Conservation (phyloP, 192 early-diverging fungal species). For the Mortierella hygrophila region DNA sequence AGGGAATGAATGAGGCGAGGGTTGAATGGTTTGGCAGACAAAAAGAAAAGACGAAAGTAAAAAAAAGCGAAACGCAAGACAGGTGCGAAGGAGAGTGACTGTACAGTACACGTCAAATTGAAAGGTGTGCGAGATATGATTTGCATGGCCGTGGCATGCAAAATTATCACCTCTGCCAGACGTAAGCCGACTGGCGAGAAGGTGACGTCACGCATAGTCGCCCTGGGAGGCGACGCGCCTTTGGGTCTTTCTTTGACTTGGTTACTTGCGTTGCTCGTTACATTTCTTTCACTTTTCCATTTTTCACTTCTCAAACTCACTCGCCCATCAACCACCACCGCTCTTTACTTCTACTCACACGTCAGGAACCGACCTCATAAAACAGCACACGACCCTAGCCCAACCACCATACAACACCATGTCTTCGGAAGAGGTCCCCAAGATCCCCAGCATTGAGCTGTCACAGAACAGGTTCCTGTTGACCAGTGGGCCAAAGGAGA, state of each 20-base stretch:
- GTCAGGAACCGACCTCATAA: neutral
- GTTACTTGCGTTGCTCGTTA: neutral
- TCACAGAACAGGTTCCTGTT: conserved; percentile 87
- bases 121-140: neutral
- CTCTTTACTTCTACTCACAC: neutral
- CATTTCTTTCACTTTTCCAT: conserved; percentile 8
- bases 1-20: neutral
- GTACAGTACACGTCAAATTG: conserved; percentile 2
- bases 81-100: neutral
- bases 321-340: neutral
- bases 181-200: neutral
- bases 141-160: conserved; percentile 3
- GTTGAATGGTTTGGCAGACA: neutral
- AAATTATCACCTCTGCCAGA: neutral
- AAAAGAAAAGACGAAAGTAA: neutral
- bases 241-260: too few relatives aligned
- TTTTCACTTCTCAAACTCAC: neutral
- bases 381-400: neutral
- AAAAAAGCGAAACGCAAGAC: neutral
- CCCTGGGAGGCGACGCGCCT: neutral
- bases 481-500: conserved; percentile 78
- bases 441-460: conserved; percentile 92
- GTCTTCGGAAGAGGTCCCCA: conserved; percentile 74
- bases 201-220: conserved; percentile 11
- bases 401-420: conserved; percentile 33